These are phyloP conservation scores for Ceratobasidium sp. DNA, from an alignment of 1,284 basidiomycete genomes.

Conservation along the genomic window DNA sequence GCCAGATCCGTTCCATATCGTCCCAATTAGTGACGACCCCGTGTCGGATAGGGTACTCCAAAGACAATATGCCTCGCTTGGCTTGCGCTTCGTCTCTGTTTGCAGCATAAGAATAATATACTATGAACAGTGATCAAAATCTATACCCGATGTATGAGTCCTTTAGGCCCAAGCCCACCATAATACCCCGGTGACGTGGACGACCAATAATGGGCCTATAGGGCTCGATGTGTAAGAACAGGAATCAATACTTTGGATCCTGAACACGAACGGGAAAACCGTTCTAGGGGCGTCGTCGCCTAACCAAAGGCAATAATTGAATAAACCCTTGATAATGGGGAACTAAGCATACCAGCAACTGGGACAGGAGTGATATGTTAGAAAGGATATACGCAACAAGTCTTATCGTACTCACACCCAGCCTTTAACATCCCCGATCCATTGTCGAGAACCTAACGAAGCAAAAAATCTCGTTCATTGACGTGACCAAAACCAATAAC, in stretches of 20 bases:
- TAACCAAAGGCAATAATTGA: conserved; percentile 51
- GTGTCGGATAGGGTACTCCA: no score
- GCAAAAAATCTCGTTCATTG: background rate
- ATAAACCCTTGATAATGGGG: conserved; percentile 48
- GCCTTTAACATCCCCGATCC: conserved; percentile 72
- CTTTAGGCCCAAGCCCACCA: conserved; percentile 70
- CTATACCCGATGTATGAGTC: conserved; percentile 68
- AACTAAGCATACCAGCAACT: conserved; percentile 34
- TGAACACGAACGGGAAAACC: conserved; percentile 65
- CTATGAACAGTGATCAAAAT: no score
- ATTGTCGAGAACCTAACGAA: conserved; percentile 62
- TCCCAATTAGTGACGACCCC: no score
- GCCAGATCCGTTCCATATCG: no score
- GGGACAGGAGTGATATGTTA: no score
- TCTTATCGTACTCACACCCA: conserved; percentile 56
- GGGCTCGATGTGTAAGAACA: background rate
- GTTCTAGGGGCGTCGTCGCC: conserved; percentile 76
- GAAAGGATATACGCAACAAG: conserved; percentile 31
- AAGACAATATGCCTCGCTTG: no score
- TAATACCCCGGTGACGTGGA: conserved; percentile 76
- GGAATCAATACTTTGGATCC: conserved; percentile 1
- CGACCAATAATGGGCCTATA: conserved; percentile 72
- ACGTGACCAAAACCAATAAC: conserved; percentile 4
- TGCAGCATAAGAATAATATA: no score
- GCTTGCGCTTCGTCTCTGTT: no score